These are phyloP conservation scores for Bryoglossum gracile DNA, from an alignment of 495 filamentous ascomycete species.

Conservation along the genomic window DNA sequence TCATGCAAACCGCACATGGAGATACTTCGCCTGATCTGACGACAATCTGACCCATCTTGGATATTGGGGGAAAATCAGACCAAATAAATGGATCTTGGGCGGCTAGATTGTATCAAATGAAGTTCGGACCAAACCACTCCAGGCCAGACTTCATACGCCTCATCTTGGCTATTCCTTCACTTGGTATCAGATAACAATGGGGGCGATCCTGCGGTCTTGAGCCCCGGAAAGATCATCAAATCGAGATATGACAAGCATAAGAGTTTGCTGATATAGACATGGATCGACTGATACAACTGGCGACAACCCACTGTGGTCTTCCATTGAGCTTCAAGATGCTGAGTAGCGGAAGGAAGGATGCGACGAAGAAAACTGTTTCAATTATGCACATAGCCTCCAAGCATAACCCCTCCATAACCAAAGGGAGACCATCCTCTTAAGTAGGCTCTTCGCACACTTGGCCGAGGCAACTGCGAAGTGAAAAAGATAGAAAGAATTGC, in stretches of 20 bases:
- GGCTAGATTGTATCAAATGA: not conserved
- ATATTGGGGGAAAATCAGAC: not conserved
- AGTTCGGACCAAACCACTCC: not conserved
- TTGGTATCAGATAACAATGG: not conserved
- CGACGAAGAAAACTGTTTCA: conserved; percentile 12
- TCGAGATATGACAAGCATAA: not conserved
- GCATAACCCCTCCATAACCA: not conserved
- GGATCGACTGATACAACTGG: conserved; percentile 17
- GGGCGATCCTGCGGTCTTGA: not conserved
- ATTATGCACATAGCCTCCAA: conserved; percentile 7
- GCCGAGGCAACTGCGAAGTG: not conserved
- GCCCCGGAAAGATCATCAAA: conserved; percentile 2
- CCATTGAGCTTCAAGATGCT: conserved; percentile 1
- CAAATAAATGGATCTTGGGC: not conserved
- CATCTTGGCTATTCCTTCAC: not conserved
- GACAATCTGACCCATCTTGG: conserved; percentile 2
- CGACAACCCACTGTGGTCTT: conserved; percentile 1
- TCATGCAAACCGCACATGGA: conserved; percentile 5
- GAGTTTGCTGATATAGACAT: conserved; percentile 3
- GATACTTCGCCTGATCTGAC: not conserved
- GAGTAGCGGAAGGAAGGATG: conserved; percentile 9
- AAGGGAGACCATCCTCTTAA: not conserved
- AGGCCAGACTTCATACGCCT: not conserved
- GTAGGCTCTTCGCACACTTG: not conserved
- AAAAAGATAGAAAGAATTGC: not conserved